A percentile compares a stretch with the other conserved stretches of the same genome.
Evolutionary conservation across 306 rosid species (phyloP).

Genomic region (Malus fusca): DNA sequence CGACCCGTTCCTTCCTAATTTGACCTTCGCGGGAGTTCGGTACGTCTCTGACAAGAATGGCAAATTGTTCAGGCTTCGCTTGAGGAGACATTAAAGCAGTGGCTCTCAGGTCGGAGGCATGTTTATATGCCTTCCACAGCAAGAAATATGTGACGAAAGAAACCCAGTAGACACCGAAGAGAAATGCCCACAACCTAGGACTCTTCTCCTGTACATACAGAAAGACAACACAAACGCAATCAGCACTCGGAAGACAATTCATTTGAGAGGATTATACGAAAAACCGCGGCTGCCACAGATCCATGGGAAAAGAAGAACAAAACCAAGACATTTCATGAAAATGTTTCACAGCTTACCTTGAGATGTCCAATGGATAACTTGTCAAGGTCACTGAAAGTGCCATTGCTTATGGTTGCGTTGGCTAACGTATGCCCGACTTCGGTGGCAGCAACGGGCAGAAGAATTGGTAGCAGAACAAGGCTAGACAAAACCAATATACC

Average conservation of each 20-base stretch:
- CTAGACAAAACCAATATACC: conserved; percentile 62
- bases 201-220: conserved; percentile 40
- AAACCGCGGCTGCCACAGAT: not conserved
- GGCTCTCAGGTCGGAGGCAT: conserved; percentile 50
- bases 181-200: conserved; percentile 73
- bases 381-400: conserved; percentile 60
- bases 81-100: conserved; percentile 60
- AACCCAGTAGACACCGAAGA: conserved; percentile 64
- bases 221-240: not conserved
- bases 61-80: conserved; percentile 63
- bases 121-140: conserved; percentile 83
- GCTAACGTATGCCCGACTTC: conserved; percentile 18
- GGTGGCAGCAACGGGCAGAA: conserved; percentile 71
- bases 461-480: conserved; percentile 68
- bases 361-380: conserved; percentile 66
- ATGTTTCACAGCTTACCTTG: conserved; percentile 26
- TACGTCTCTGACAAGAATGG: conserved; percentile 82
- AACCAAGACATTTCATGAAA: not conserved
- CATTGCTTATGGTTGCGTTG: conserved; percentile 31
- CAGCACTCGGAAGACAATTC: not conserved
- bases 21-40: conserved; percentile 54
- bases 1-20: conserved; percentile 71
- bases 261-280: not conserved
- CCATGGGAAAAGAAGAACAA: not conserved
- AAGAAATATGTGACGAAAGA: conserved; percentile 59